Evolutionary conservation across 2,329 filamentous ascomycete species (phyloP).

Genomic region (Fusarium sp.): DNA sequence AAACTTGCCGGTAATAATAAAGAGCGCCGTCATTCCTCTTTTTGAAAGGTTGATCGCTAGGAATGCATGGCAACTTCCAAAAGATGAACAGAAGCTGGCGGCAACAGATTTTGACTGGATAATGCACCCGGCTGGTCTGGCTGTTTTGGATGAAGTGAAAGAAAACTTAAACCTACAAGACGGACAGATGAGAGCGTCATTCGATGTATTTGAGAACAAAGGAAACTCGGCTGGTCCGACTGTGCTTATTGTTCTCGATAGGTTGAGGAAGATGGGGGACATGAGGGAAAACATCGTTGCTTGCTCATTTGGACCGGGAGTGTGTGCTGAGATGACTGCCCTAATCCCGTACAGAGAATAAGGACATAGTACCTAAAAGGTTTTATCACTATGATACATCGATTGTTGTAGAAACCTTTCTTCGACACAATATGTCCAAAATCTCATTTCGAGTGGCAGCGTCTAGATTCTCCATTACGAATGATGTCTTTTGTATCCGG

Average conservation of each 20-base stretch:
- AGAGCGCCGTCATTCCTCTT: slow-evolving; percentile 7
- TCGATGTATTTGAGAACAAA: slow-evolving; percentile 14
- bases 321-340: slow-evolving; percentile 8
- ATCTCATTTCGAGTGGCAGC: slow-evolving; percentile 14
- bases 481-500: slow-evolving; percentile 9
- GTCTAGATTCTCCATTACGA: slow-evolving; percentile 20
- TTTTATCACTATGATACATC: slow-evolving; percentile 9
- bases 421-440: slow-evolving; percentile 16
- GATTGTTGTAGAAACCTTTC: slow-evolving; percentile 16
- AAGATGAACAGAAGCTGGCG: slow-evolving; percentile 3
- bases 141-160: slow-evolving; percentile 15
- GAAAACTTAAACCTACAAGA: slow-evolving; percentile 9
- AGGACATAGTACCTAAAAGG: not conserved
- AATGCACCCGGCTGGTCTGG: slow-evolving; percentile 7
- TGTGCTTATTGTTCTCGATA: slow-evolving; percentile 9
- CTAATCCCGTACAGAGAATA: slow-evolving; percentile 3
- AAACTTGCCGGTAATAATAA: slow-evolving; percentile 11
- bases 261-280: slow-evolving; percentile 8
- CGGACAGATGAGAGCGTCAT: slow-evolving; percentile 15
- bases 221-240: slow-evolving; percentile 11
- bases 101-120: slow-evolving; percentile 10
- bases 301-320: slow-evolving; percentile 14
- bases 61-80: slow-evolving; percentile 13
- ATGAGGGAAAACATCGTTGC: slow-evolving; percentile 13
- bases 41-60: slow-evolving; percentile 2